Evolutionary conservation across 2,329 filamentous ascomycete genomes (phyloP).

Genomic region (Aspergillus sclerotialis): DNA sequence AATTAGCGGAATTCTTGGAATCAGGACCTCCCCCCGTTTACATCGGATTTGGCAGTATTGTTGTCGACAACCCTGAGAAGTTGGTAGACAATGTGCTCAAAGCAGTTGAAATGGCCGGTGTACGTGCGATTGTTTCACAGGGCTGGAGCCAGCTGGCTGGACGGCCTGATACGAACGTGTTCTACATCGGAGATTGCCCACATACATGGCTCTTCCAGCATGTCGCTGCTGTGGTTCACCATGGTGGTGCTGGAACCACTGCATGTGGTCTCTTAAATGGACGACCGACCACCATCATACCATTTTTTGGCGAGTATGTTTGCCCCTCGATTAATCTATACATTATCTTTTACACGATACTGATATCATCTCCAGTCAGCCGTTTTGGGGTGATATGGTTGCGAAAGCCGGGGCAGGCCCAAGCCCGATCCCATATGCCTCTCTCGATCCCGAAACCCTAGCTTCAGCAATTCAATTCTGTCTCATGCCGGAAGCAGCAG

Average conservation of each 20-base stretch:
- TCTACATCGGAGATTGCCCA: slow-evolving; percentile 49
- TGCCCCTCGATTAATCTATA: not conserved
- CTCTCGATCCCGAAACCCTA: slow-evolving; percentile 38
- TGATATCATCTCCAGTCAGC: slow-evolving; percentile 27
- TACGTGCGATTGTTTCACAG: slow-evolving; percentile 48
- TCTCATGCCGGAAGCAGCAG: slow-evolving; percentile 30
- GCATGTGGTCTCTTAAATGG: slow-evolving; percentile 48
- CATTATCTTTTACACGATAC: not conserved
- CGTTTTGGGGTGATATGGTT: slow-evolving; percentile 50
- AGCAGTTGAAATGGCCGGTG: slow-evolving; percentile 41
- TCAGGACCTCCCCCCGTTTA: slow-evolving; percentile 46
- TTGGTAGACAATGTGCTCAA: slow-evolving; percentile 42
- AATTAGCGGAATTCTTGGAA: slow-evolving; percentile 38
- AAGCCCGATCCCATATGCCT: slow-evolving; percentile 40
- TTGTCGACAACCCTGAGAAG: slow-evolving; percentile 43
- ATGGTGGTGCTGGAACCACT: slow-evolving; percentile 56
- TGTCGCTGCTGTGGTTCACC: slow-evolving; percentile 51
- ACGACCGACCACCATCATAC: slow-evolving; percentile 48
- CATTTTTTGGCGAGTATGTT: slow-evolving; percentile 49
- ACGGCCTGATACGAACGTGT: slow-evolving; percentile 30
- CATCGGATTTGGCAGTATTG: slow-evolving; percentile 52
- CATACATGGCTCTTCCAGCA: slow-evolving; percentile 54
- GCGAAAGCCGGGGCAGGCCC: slow-evolving; percentile 44
- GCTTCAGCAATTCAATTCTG: slow-evolving; percentile 41
- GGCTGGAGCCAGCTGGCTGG: slow-evolving; percentile 48